Base-by-base conservation (phyloP, 345 rosid species). In the Eucalyptus albens region DNA sequence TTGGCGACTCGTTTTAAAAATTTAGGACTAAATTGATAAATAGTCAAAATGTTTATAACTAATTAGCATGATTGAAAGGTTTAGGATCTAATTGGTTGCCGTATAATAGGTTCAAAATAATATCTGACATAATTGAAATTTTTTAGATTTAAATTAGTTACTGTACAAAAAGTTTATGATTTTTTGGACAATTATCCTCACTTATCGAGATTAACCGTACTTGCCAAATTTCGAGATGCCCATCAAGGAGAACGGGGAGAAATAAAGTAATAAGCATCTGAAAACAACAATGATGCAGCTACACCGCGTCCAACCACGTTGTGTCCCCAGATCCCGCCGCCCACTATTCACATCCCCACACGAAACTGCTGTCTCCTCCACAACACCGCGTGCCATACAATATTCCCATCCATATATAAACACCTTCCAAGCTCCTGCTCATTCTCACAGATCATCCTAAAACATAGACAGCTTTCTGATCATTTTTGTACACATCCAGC, bases 21-120 rank as follows among this genome's bases (percentile, higher is more conserved):
- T 47, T 47, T 47, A 10, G 0, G 49, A 47, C 49, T 11, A 47
- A 1, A 47, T 10, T 11, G 3, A 1, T 0, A 44, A 8, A 44
- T 44, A 44, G 3, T 44, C 9, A 44, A 2, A 44, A 44, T 44
- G 0, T 44, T 44, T 44, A 44, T 44, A 44, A 44, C 3, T 44
- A 44, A 44, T 44, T 44, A 8, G 9, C 2, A 44, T 0, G 9
- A 44, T 44, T 44, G 45, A 44, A 50, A 50, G 1, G 17, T 15
- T 15, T 14, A 50, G 0, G 1, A 14, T 0, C 1, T 0, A 50
- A 50, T 50, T 50, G 7, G 1, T 53, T 53, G 0, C 2, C 1
- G 9, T 53, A 53, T 4, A 53, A 17, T 53, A 53, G 0, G 9
- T 53, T 53, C 22, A 53, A 19, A 0, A 53, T 19, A 1, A 50